Evolutionary conservation across 2,329 filamentous ascomycete genomes (phyloP).

Genomic region (Mollisiaceae sp.): DNA sequence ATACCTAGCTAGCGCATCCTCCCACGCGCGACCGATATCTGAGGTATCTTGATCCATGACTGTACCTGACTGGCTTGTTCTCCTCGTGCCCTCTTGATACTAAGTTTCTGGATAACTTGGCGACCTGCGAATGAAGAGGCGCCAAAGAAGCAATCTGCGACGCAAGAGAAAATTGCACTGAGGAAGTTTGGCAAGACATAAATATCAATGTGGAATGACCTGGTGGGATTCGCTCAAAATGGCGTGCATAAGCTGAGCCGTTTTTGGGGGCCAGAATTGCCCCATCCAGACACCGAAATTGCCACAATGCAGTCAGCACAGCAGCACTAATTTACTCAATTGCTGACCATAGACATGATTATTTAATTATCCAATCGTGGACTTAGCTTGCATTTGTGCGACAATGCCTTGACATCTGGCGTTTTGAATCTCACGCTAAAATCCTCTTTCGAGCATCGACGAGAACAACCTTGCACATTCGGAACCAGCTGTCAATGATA

Average conservation of each 20-base stretch:
- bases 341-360: too few relatives aligned
- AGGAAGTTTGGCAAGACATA: background rate
- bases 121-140: background rate
- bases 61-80: background rate
- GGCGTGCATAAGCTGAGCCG: background rate
- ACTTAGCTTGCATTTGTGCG: background rate
- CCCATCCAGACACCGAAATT: background rate
- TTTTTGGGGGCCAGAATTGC: background rate
- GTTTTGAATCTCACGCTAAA: too few relatives aligned
- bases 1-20: constrained; percentile 8
- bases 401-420: too few relatives aligned
- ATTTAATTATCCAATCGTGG: background rate
- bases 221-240: too few relatives aligned
- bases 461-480: background rate
- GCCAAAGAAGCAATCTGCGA: background rate
- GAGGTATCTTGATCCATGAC: constrained; percentile 6
- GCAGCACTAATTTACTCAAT: background rate
- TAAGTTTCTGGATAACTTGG: background rate
- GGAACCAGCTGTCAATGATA: background rate
- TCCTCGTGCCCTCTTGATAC: background rate
- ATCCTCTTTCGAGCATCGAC: too few relatives aligned
- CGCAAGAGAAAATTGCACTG: background rate
- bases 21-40: constrained; percentile 5
- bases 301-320: background rate
- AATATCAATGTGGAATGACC: background rate